These are phyloP conservation scores for Leccinellum luteum DNA, from an alignment of 768 basidiomycete genomes.

Conservation along the genomic window DNA sequence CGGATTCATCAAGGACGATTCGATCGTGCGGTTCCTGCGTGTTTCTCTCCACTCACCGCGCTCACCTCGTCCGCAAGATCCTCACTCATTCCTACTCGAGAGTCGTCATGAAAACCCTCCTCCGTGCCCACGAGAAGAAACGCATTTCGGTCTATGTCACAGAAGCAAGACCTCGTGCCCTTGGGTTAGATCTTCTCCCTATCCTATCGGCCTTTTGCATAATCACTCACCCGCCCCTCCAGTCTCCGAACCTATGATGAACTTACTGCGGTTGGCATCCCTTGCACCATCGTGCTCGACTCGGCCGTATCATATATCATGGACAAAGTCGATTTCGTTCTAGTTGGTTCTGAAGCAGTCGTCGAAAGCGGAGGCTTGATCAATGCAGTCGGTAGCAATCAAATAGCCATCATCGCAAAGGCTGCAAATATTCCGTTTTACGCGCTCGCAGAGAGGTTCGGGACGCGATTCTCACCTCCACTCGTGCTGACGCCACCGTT, in stretches of 20 bases:
- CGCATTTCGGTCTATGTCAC: slow-evolving; percentile 97
- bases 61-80: slow-evolving; percentile 53
- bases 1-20: slow-evolving; percentile 93
- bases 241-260: slow-evolving; percentile 91
- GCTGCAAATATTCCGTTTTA: slow-evolving; percentile 95
- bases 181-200: slow-evolving; percentile 58
- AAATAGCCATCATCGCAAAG: slow-evolving; percentile 95
- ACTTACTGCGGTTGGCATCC: slow-evolving; percentile 86
- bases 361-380: slow-evolving; percentile 94
- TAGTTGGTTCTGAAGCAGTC: slow-evolving; percentile 97
- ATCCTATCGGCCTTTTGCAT: neutral
- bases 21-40: slow-evolving; percentile 53
- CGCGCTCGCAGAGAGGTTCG: slow-evolving; percentile 85
- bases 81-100: slow-evolving; percentile 96
- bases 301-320: slow-evolving; percentile 97
- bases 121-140: slow-evolving; percentile 88
- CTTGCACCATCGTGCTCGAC: slow-evolving; percentile 92
- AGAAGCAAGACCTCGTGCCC: slow-evolving; percentile 86
- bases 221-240: slow-evolving; percentile 11
- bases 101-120: slow-evolving; percentile 90
- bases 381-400: slow-evolving; percentile 92
- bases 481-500: slow-evolving; percentile 22
- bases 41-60: slow-evolving; percentile 11
- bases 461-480: slow-evolving; percentile 19
- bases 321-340: slow-evolving; percentile 92